phyloP scores from a whole-genome alignment of 2,329 filamentous ascomycete species.

The Claviceps digitariae region DNA sequence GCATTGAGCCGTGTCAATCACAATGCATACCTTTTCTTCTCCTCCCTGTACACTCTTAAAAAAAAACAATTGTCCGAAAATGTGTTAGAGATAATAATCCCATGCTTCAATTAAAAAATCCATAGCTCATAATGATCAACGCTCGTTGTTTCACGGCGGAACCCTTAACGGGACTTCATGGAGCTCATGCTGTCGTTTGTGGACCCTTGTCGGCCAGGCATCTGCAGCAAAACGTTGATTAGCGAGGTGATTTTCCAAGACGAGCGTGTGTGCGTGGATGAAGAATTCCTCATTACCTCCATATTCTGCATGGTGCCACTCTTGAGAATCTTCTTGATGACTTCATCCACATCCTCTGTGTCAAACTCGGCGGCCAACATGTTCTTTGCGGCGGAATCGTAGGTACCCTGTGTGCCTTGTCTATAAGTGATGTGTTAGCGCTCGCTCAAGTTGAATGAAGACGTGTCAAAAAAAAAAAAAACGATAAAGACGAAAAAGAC shows the following conservation, averaged over 20 bases:
- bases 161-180: conserved; percentile 26
- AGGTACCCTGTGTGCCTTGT: conserved; percentile 71
- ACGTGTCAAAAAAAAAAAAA: not conserved
- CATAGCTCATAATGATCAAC: not conserved
- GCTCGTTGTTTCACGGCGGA: not conserved
- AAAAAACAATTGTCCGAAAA: not conserved
- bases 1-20: not conserved
- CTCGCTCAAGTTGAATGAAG: too few species aligned
- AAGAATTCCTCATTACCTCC: conserved; percentile 28
- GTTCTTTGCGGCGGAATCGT: conserved; percentile 62
- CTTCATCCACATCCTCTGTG: conserved; percentile 63
- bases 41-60: not conserved
- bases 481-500: not conserved
- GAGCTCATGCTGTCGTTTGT: conserved; percentile 39
- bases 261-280: not conserved
- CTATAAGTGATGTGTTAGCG: conserved; percentile 27
- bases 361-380: conserved; percentile 79
- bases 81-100: not conserved
- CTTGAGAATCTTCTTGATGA: conserved; percentile 69
- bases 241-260: not conserved
- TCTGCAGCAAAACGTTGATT: conserved; percentile 19
- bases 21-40: not conserved
- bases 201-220: conserved; percentile 35
- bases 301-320: conserved; percentile 55
- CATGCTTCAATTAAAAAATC: not conserved